Base-by-base conservation (phyloP, 2,329 filamentous ascomycete species). In the Chaetomium strumarium region DNA sequence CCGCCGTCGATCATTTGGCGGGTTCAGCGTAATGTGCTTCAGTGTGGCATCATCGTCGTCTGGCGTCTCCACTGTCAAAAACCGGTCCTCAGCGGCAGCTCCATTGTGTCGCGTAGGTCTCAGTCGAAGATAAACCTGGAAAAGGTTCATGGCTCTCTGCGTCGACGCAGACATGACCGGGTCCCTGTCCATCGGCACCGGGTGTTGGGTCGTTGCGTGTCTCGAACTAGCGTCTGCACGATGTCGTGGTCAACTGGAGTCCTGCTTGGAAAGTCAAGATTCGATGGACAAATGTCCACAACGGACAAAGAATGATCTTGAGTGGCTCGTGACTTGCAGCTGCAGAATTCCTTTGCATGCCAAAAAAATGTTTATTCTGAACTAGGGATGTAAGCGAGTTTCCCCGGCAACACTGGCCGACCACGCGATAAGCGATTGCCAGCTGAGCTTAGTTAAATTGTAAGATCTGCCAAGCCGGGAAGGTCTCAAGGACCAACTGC, bases 41-140 rank as follows among this genome's bases (percentile, higher is more conserved):
- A 86, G 76, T 20, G 69, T 65, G n/a, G 59, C 55, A 7, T 66
- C 67, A 54, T 72, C 65, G 37, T 56, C 58, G 63, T 67, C 40
- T 64, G 70, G 56, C 64, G 69, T 47, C 66, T 96, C 91, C 46
- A 96, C 87, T 8, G 83, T 79, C 42, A 97, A 76, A 67, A 93
- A 95, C 47, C 88, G 84, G 54, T 90, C 85, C 0, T 74, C 65
- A 56, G 67, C 62, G 41, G 70, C 43, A 2, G 52, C 65, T 42
- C 70, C 68, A 63, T 74, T 64, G 52, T 73, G 73, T 3, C 84
- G 78, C n/a, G n/a, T n/a, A n/a, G 87, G 87, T 14, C 87, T 85
- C 45, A 97, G 75, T 45, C 92, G 88, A 38, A 97, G 78, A 66
- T 88, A 96, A 52, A 97, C 92, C 70, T 96, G 86, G 68, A 97